Evolutionary conservation across 257 asterid species (phyloP).

Genomic region (Catharanthus roseus): DNA sequence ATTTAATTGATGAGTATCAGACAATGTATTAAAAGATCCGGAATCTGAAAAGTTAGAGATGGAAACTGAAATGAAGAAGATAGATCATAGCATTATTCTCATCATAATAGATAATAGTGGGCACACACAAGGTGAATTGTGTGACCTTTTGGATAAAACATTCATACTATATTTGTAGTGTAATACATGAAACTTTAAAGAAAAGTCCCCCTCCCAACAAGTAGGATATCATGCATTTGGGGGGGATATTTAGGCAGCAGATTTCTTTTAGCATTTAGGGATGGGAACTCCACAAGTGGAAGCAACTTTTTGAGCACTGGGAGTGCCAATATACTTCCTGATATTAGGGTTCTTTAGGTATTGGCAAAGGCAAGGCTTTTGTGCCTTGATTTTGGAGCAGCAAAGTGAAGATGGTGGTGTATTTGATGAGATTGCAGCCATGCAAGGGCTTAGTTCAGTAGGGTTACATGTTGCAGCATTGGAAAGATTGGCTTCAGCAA

Average conservation of each 20-base stretch:
- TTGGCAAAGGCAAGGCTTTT: constrained; percentile 32
- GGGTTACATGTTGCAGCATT: constrained; percentile 27
- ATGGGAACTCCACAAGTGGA: constrained; percentile 20
- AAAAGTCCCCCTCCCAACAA: too few species aligned
- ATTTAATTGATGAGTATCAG: too few species aligned
- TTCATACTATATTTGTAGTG: background rate
- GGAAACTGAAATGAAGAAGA: background rate
- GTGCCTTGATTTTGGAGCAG: constrained; percentile 27
- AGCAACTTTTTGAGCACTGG: constrained; percentile 26
- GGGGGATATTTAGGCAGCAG: too few species aligned
- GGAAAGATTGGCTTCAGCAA: constrained; percentile 23
- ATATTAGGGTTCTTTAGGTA: constrained; percentile 25
- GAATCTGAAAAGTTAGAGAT: background rate
- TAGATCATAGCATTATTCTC: constrained; percentile 5
- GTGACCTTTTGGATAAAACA: background rate
- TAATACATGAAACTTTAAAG: too few species aligned
- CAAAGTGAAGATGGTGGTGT: constrained; percentile 19
- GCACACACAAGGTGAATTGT: background rate
- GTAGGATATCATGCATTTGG: too few species aligned
- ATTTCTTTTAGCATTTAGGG: constrained; percentile 31
- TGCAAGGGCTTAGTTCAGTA: constrained; percentile 21
- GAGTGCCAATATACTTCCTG: constrained; percentile 15
- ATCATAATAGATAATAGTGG: background rate
- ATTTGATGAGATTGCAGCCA: constrained; percentile 14
- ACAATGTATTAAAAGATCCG: background rate